Base-by-base conservation (phyloP, 805 yeast species). In the Wickerhamiella galacta region DNA sequence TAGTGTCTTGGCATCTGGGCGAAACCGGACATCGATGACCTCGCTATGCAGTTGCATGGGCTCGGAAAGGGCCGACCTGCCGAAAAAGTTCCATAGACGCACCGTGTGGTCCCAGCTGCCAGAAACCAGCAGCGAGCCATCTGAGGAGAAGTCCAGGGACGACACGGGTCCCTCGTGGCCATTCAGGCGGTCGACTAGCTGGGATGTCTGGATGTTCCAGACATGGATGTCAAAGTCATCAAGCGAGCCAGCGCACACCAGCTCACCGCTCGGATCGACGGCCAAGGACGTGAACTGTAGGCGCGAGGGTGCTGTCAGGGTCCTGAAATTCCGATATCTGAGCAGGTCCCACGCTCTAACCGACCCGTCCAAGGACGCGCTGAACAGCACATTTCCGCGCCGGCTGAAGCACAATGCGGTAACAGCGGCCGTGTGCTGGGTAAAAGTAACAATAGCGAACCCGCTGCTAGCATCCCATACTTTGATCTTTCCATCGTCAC, bases 141-240 rank as follows among this genome's bases (percentile, higher is more conserved):
- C 78, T 47, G 83, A 93, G 30, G 95, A 93, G 53, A 90, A 87
- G 8, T 87, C 70, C 25, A 90, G 61, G 42, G 82, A 72, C 1
- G 94, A 80, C 3, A 90, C 75, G 1, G 98, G 98, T 2, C 95
- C 98, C 45, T 79, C 93, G 56, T 90, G 98, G 8, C 98, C 98
- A 4, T 85, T 61, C 31, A 90, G 61, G 11, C 80, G 68, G 49
- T 90, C 98, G 34, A 90, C 66, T 30, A 90, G 60, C 52, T 85
- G 95, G 2, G 93, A 76, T 0, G 95, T 85, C 60, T 90, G 96
- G 1, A 90, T 95, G 4, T 94, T 81, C 98, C 98, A 90, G 21
- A 90, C 82, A 49, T 79, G 85, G 38, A 90, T 79, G 37, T 80
- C 93, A 56, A 75, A 90, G 40, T 75, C 77, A 49, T 85, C 95